phyloP scores from a whole-genome alignment of 2,329 filamentous ascomycete genomes.

The Paramyrothecium roridum region DNA sequence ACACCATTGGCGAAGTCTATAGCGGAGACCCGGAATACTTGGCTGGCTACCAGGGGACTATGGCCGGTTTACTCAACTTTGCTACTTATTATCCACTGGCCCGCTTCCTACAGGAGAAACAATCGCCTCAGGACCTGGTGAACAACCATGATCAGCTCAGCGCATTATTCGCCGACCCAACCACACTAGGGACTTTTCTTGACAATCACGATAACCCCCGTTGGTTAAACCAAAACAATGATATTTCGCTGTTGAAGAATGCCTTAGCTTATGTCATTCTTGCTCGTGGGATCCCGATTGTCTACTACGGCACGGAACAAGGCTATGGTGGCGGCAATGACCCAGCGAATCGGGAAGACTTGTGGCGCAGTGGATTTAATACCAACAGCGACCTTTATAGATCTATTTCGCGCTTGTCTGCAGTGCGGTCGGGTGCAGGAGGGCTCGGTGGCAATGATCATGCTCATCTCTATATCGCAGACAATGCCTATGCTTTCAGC shows the following conservation, averaged over 20 bases:
- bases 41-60: conserved; percentile 47
- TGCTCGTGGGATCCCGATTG: conserved; percentile 58
- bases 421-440: conserved; percentile 40
- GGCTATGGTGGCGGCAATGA: conserved; percentile 48
- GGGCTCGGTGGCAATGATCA: conserved; percentile 42
- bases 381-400: conserved; percentile 44
- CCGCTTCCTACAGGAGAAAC: conserved; percentile 32
- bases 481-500: conserved; percentile 42
- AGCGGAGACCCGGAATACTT: conserved; percentile 50
- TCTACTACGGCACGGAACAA: conserved; percentile 66
- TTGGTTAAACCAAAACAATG: conserved; percentile 48
- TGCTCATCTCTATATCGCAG: conserved; percentile 35
- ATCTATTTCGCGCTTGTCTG: conserved; percentile 36
- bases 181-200: conserved; percentile 47
- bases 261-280: conserved; percentile 60
- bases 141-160: conserved; percentile 33
- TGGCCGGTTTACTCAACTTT: conserved; percentile 62
- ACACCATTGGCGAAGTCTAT: conserved; percentile 58
- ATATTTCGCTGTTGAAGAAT: conserved; percentile 57
- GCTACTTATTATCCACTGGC: conserved; percentile 43
- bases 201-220: conserved; percentile 60
- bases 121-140: conserved; percentile 32
- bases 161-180: conserved; percentile 36
- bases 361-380: conserved; percentile 52
- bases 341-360: conserved; percentile 52